A percentile compares a stretch with the other conserved stretches of the same genome.
Evolutionary conservation across 805 yeast genomes (phyloP).

Genomic region (Huiozyma naganishii): DNA sequence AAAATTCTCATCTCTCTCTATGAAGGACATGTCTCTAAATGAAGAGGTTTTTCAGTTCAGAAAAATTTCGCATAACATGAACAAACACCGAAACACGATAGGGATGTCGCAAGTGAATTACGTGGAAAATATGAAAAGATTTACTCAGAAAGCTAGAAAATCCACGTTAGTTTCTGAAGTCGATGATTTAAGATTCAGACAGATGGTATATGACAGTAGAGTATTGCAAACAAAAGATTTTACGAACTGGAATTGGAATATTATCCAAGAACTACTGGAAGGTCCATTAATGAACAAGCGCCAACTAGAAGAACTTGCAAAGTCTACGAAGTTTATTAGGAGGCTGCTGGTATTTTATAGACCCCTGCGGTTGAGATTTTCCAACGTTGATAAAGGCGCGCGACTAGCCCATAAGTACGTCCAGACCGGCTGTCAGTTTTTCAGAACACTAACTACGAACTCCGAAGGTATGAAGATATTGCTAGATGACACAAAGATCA

Average conservation of each 20-base stretch:
- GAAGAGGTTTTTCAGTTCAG: conserved; percentile 37
- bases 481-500: conserved; percentile 53
- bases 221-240: conserved; percentile 72
- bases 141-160: conserved; percentile 17
- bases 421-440: conserved; percentile 63
- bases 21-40: conserved; percentile 1
- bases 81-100: conserved; percentile 29
- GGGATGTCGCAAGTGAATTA: conserved; percentile 25
- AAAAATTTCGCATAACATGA: conserved; percentile 30
- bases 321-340: conserved; percentile 77
- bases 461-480: conserved; percentile 59
- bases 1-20: not conserved
- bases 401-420: conserved; percentile 47
- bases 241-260: conserved; percentile 80
- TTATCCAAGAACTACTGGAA: conserved; percentile 56
- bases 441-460: conserved; percentile 51
- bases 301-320: conserved; percentile 65
- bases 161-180: conserved; percentile 23
- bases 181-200: conserved; percentile 60
- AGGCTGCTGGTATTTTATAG: conserved; percentile 76
- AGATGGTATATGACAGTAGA: conserved; percentile 53
- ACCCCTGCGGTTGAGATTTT: conserved; percentile 81
- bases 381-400: conserved; percentile 37
- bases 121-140: conserved; percentile 12
- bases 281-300: conserved; percentile 73